Percentiles rank a stretch among this genome's conserved stretches.
Evolutionary conservation across 2,329 filamentous ascomycete species (phyloP).

Genomic region (Nothophoma quercina): DNA sequence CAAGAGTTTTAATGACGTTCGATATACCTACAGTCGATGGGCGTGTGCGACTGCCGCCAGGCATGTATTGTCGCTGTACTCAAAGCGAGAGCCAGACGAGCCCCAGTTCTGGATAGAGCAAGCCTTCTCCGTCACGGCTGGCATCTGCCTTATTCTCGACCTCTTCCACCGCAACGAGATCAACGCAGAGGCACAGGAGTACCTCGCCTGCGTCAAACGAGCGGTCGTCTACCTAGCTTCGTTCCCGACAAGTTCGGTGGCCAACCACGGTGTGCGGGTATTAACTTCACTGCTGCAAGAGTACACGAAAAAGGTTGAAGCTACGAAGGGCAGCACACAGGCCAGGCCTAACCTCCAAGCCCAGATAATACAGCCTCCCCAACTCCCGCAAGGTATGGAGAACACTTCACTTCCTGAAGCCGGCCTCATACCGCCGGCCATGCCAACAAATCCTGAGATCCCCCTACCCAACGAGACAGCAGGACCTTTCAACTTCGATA

Average conservation of each 20-base stretch:
- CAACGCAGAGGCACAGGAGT: constrained; percentile 34
- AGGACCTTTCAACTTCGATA: constrained; percentile 30
- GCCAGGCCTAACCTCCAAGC: constrained; percentile 1
- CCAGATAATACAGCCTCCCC: constrained; percentile 10
- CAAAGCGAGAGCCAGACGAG: constrained; percentile 45
- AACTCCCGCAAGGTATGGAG: constrained; percentile 12
- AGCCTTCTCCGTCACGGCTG: constrained; percentile 42
- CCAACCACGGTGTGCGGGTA: constrained; percentile 49
- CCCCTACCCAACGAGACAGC: constrained; percentile 23
- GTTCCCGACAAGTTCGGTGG: constrained; percentile 51
- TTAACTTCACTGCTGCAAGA: constrained; percentile 47
- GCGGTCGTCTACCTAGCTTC: constrained; percentile 43
- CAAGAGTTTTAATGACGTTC: constrained; percentile 51
- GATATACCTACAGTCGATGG: constrained; percentile 54
- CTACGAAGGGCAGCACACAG: constrained; percentile 10
- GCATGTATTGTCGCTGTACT: constrained; percentile 52
- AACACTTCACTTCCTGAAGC: constrained; percentile 18
- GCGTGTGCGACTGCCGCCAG: constrained; percentile 52
- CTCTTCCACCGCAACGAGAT: constrained; percentile 35
- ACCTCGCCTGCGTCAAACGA: constrained; percentile 40
- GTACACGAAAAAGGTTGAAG: constrained; percentile 31
- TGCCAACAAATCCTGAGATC: constrained; percentile 7
- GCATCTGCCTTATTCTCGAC: constrained; percentile 39
- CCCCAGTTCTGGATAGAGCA: constrained; percentile 55
- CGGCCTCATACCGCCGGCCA: background rate